Evolutionary conservation across 2,329 filamentous ascomycete species (phyloP).

Genomic region (Fusarium bactridioides): DNA sequence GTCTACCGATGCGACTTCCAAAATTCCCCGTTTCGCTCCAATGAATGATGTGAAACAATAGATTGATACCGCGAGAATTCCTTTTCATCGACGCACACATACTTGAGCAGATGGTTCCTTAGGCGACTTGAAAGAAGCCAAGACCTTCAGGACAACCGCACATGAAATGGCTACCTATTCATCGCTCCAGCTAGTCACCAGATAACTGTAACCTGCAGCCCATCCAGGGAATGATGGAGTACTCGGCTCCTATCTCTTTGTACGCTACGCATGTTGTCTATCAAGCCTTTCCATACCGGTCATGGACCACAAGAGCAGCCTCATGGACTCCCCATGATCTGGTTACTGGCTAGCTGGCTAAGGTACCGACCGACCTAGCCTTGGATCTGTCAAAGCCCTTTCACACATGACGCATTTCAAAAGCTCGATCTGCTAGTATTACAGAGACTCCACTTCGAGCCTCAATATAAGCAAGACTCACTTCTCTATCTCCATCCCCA

Average conservation of each 20-base stretch:
- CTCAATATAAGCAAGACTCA: constrained; percentile 5
- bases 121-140: constrained; percentile 27
- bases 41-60: background rate
- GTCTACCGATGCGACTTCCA: background rate
- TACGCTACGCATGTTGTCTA: constrained; percentile 12
- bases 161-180: background rate
- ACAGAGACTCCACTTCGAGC: constrained; percentile 14
- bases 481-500: constrained; percentile 11
- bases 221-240: constrained; percentile 24
- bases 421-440: background rate
- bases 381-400: constrained; percentile 11
- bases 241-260: constrained; percentile 13
- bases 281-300: constrained; percentile 1
- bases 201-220: background rate
- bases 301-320: background rate
- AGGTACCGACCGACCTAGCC: background rate
- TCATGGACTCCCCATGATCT: background rate
- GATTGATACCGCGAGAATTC: background rate
- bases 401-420: background rate
- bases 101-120: constrained; percentile 17
- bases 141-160: constrained; percentile 4
- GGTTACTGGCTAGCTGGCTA: background rate
- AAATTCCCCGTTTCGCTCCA: constrained; percentile 11
- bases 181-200: constrained; percentile 6
- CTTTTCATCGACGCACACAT: constrained; percentile 8